Evolutionary conservation across 805 yeast genomes (phyloP), one percentile per base, ranked within the genome.

Genomic region (Debaryomyces tyrocola): DNA sequence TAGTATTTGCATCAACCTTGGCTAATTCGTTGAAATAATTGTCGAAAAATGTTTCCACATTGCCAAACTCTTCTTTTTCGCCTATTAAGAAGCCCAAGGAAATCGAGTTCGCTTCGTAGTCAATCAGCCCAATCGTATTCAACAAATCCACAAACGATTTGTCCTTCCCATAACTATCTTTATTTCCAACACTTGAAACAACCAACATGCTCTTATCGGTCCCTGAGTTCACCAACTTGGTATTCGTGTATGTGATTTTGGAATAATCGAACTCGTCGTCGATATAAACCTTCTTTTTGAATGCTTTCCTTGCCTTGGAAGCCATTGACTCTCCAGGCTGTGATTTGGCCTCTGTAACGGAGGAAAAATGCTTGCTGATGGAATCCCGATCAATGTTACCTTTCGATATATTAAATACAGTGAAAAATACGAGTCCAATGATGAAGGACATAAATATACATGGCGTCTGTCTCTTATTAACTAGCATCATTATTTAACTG

Each of bases 161-260:
- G 3, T 51, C 62, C 4, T 48, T 48, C 0, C 80, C 80, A 43
- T 71, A 77, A 4, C 77, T 58, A 6, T 44, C 51, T 9, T 50
- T 49, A 43, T 54, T 53, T 1, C 65, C 70, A n/a, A 70, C 58
- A 9, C 63, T 52, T 8, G 64, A 53, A 21, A 63, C 44, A 11
- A 64, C 40, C 12, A 61, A 36, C 17, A 48, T 35, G 10, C 45
- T 27, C 21, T 40, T 37, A 14, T 43, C 47, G n/a, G 17, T 18
- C 18, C 20, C 14, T 7, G 20, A 36, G 28, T 29, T 33, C 10
- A 18, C 40, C 31, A 21, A 15, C 21, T 33, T 41, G 15, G 24
- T 41, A 24, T 46, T 45, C 11, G 21, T 31, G 18, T 44, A 48
- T n/a, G 27, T 31, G 9, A 48, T 35, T 36, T 48, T 48, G 14